Conservation (phyloP, 768 basidiomycete species). For the Termitomyces titanicus region DNA sequence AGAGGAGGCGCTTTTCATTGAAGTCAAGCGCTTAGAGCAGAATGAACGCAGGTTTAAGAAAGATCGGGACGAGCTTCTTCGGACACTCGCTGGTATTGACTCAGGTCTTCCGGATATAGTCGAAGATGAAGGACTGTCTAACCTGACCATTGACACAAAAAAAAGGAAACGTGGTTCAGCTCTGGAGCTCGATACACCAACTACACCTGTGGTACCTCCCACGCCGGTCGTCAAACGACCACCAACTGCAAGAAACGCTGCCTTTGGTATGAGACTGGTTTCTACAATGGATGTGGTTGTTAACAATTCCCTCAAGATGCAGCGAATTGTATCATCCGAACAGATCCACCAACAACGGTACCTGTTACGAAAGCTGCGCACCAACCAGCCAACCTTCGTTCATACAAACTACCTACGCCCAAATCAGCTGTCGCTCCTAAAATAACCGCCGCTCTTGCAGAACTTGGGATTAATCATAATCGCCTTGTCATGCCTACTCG, state of each 20-base stretch:
- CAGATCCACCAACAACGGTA: slow-evolving; percentile 48
- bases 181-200: slow-evolving; percentile 45
- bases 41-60: slow-evolving; percentile 83
- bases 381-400: slow-evolving; percentile 78
- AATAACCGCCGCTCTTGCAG: slow-evolving; percentile 70
- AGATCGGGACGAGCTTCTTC: slow-evolving; percentile 84
- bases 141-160: slow-evolving; percentile 47
- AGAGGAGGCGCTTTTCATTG: slow-evolving; percentile 92
- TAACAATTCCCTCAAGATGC: slow-evolving; percentile 44
- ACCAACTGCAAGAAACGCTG: slow-evolving; percentile 52
- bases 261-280: slow-evolving; percentile 44
- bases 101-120: slow-evolving; percentile 76
- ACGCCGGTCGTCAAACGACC: slow-evolving; percentile 36
- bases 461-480: slow-evolving; percentile 68
- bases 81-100: slow-evolving; percentile 81
- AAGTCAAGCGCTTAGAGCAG: slow-evolving; percentile 94
- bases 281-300: not conserved
- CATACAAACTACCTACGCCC: slow-evolving; percentile 78
- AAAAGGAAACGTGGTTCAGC: slow-evolving; percentile 54
- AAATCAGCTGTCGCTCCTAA: slow-evolving; percentile 74
- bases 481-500: slow-evolving; percentile 94
- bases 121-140: slow-evolving; percentile 58
- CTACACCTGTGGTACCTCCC: slow-evolving; percentile 36
- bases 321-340: slow-evolving; percentile 69
- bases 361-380: slow-evolving; percentile 75